phyloP scores from a whole-genome alignment of 768 basidiomycete species.

The Rhodotorula toruloides region DNA sequence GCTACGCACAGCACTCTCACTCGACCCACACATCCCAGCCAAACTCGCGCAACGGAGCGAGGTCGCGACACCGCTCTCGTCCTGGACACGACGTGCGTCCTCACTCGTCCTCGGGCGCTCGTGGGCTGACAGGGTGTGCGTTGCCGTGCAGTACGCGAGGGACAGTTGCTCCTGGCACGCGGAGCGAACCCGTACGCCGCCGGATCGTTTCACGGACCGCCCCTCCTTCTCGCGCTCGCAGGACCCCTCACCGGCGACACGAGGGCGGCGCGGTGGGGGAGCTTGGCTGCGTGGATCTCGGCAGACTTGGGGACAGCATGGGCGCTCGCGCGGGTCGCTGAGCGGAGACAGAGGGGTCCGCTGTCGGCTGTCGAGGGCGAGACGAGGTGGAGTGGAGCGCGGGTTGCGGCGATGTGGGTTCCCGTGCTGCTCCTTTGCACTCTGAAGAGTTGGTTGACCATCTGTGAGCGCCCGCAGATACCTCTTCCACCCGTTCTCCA shows the following conservation, averaged over 20 bases:
- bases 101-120: conserved; percentile 45
- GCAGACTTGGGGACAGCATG: conserved; percentile 65
- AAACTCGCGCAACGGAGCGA: conserved; percentile 65
- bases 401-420: conserved; percentile 61
- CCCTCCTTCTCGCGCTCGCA: conserved; percentile 70
- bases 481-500: conserved; percentile 80
- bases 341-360: conserved; percentile 63
- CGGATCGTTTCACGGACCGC: conserved; percentile 49
- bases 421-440: conserved; percentile 21
- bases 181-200: conserved; percentile 25
- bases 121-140: too few species aligned
- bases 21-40: conserved; percentile 52
- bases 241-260: conserved; percentile 54
- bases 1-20: conserved; percentile 51
- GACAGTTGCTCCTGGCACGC: too few species aligned
- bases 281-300: conserved; percentile 64
- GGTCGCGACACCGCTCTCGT: conserved; percentile 73
- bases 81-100: conserved; percentile 49
- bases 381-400: conserved; percentile 54
- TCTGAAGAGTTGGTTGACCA: conserved; percentile 23
- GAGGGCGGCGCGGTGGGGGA: neutral
- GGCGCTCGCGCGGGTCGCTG: conserved; percentile 53
- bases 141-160: too few species aligned
- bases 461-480: conserved; percentile 54
- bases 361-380: conserved; percentile 44